Conservation (phyloP, 441 rosid species). For the Brassica hybrid region DNA sequence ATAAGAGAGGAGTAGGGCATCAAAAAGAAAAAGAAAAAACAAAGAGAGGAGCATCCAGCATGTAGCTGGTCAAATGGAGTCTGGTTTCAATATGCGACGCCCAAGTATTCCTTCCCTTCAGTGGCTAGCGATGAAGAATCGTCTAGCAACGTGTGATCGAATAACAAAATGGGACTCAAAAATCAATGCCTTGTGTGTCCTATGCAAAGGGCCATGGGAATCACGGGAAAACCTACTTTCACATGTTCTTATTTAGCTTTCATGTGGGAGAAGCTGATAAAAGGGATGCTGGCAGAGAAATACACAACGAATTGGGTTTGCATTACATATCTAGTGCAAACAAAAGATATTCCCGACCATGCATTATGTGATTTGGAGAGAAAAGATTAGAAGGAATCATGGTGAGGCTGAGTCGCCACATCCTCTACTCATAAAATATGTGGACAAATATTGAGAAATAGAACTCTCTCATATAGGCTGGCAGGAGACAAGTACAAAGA, state of each 20-base stretch:
- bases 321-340: neutral
- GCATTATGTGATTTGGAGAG: neutral
- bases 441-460: neutral
- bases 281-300: neutral
- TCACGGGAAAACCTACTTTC: neutral
- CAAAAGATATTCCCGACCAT: neutral
- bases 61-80: no score
- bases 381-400: neutral
- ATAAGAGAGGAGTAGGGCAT: no score
- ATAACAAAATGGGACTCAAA: neutral
- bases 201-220: neutral
- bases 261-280: neutral
- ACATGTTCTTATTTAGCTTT: neutral
- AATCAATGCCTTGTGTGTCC: neutral
- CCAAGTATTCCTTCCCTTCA: no score
- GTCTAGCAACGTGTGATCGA: neutral
- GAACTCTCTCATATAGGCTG: neutral
- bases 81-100: no score
- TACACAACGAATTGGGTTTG: neutral
- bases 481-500: neutral
- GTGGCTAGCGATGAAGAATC: no score
- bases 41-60: no score
- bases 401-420: neutral
- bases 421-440: neutral
- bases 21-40: no score